These are phyloP conservation scores for Nemania sp. DNA, from an alignment of 2,329 filamentous ascomycete species.

Conservation along the genomic window DNA sequence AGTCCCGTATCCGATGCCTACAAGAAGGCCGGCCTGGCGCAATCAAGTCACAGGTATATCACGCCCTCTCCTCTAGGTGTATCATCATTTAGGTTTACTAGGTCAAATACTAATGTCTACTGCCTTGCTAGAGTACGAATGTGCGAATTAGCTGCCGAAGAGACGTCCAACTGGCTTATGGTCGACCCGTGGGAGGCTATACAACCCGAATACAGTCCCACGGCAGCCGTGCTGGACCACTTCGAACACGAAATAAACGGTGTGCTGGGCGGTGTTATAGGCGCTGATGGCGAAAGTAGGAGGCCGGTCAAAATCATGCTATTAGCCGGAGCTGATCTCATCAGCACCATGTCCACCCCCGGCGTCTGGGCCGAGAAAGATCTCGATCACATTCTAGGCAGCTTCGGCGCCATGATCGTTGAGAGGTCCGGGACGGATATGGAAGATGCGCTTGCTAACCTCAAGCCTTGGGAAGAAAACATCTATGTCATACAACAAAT, in stretches of 20 bases:
- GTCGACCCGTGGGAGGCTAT: conserved; percentile 92
- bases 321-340: conserved; percentile 81
- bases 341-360: conserved; percentile 78
- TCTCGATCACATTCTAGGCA: conserved; percentile 86
- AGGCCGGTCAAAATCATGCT: conserved; percentile 78
- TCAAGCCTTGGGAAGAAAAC: conserved; percentile 86
- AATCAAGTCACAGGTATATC: conserved; percentile 72
- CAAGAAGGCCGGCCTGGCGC: conserved; percentile 83
- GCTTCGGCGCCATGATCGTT: conserved; percentile 84
- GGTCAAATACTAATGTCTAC: conserved; percentile 36
- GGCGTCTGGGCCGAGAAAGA: conserved; percentile 87
- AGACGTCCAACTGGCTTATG: conserved; percentile 83
- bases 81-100: background rate
- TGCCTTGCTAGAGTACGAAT: conserved; percentile 72
- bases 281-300: conserved; percentile 73
- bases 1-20: conserved; percentile 77
- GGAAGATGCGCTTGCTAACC: conserved; percentile 83
- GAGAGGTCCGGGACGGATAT: conserved; percentile 90
- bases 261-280: conserved; percentile 78
- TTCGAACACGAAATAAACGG: conserved; percentile 91
- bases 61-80: background rate
- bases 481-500: conserved; percentile 90
- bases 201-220: conserved; percentile 86
- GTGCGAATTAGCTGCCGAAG: conserved; percentile 83
- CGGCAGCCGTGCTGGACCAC: conserved; percentile 89